phyloP scores from a whole-genome alignment of 75 land plant species.

The Pinus albicaulis region DNA sequence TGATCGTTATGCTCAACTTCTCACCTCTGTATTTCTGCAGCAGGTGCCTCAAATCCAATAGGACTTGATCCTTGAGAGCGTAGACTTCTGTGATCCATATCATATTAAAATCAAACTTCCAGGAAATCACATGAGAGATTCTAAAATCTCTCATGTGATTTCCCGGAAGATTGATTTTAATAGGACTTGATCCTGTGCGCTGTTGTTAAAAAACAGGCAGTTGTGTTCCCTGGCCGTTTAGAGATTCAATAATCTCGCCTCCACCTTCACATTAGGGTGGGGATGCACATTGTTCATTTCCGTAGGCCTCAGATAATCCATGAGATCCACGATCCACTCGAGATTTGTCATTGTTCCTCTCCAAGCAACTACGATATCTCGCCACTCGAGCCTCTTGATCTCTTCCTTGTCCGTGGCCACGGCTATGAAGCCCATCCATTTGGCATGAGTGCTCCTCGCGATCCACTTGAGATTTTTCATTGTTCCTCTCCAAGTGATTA shows the following conservation, averaged over 20 bases:
- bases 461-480: not conserved
- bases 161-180: too few species aligned
- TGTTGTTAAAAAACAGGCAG: slow-evolving; percentile 35
- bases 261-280: slow-evolving; percentile 50
- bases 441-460: not conserved
- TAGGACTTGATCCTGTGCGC: too few species aligned
- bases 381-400: slow-evolving; percentile 29
- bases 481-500: too few species aligned
- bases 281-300: slow-evolving; percentile 40
- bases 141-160: too few species aligned
- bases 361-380: slow-evolving; percentile 52
- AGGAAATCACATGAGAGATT: too few species aligned
- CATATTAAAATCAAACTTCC: too few species aligned
- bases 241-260: slow-evolving; percentile 59
- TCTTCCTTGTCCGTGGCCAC: slow-evolving; percentile 31
- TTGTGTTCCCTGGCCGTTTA: slow-evolving; percentile 51
- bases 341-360: slow-evolving; percentile 60
- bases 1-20: slow-evolving; percentile 56
- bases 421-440: slow-evolving; percentile 58
- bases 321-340: slow-evolving; percentile 67
- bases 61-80: slow-evolving; percentile 50
- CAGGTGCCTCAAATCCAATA: slow-evolving; percentile 35
- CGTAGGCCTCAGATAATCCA: slow-evolving; percentile 49
- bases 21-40: slow-evolving; percentile 32
- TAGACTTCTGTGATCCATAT: too few species aligned